phyloP scores from a whole-genome alignment of 108 stramenopile genomes.

The Craspedostauros australis region DNA sequence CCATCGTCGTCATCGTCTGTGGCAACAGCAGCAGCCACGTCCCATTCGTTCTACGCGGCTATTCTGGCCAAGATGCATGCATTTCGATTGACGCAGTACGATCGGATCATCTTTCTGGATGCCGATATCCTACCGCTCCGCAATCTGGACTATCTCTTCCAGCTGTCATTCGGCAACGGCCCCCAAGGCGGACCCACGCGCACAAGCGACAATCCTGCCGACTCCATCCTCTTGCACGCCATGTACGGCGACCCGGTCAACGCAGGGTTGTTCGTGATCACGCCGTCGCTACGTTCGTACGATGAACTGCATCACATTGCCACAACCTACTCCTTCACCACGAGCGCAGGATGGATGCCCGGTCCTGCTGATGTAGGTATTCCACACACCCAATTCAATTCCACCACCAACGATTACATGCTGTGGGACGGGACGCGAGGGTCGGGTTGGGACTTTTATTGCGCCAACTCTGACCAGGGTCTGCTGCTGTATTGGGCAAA shows the following conservation, averaged over 20 bases:
- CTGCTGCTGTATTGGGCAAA: constrained; percentile 28
- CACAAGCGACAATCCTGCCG: too few relatives aligned
- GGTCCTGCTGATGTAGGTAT: too few relatives aligned
- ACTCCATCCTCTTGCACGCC: constrained; percentile 26
- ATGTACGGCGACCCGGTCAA: constrained; percentile 32
- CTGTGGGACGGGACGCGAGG: constrained; percentile 16
- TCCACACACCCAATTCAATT: neutral
- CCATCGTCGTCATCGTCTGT: too few relatives aligned
- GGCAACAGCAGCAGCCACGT: too few relatives aligned
- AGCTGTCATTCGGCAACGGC: constrained; percentile 7
- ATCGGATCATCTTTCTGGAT: constrained; percentile 38
- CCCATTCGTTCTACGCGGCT: too few relatives aligned
- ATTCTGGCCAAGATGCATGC: too few relatives aligned
- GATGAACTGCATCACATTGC: constrained; percentile 17
- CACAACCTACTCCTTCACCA: neutral
- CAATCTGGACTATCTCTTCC: constrained; percentile 31
- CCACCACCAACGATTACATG: constrained; percentile 3
- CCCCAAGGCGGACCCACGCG: too few relatives aligned
- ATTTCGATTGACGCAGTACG: constrained; percentile 37
- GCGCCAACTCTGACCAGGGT: constrained; percentile 39
- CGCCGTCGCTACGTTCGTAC: constrained; percentile 4
- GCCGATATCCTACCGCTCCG: constrained; percentile 33
- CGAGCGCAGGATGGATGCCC: too few relatives aligned
- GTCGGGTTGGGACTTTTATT: constrained; percentile 25
- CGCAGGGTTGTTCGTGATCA: constrained; percentile 27